These are phyloP conservation scores for Stephania cephalantha DNA, from an alignment of 164 flowering plant species.

Conservation along the genomic window DNA sequence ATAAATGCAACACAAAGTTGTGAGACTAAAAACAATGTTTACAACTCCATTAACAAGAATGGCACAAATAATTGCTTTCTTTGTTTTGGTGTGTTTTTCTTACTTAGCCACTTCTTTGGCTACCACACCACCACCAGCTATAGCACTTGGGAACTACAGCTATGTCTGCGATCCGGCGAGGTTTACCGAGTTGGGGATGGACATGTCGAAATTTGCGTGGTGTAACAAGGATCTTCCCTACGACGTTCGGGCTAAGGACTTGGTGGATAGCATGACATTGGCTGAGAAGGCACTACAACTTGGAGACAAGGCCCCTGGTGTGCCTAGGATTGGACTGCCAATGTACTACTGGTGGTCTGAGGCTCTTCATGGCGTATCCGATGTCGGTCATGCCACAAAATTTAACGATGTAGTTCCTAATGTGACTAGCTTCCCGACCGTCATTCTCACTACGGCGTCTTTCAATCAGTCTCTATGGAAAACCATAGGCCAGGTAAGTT, in stretches of 20 bases:
- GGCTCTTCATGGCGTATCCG: constrained; percentile 34
- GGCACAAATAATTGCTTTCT: no score
- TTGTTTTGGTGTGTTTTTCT: background rate
- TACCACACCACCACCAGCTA: background rate
- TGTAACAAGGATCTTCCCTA: background rate
- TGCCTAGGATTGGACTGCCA: background rate
- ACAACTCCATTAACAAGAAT: no score
- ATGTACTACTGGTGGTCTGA: constrained; percentile 18
- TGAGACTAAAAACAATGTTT: no score
- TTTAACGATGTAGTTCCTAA: constrained; percentile 17
- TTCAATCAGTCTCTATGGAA: constrained; percentile 30
- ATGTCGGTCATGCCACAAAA: constrained; percentile 13
- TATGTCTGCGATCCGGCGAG: background rate
- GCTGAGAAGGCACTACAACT: background rate
- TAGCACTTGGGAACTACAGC: background rate
- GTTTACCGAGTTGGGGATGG: background rate
- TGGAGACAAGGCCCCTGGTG: background rate
- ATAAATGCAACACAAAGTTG: no score
- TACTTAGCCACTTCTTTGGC: background rate
- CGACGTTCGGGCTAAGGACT: background rate
- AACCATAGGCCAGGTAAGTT: constrained; percentile 21
- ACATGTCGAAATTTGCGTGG: background rate
- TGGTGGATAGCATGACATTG: constrained; percentile 1
- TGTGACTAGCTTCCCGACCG: constrained; percentile 33
- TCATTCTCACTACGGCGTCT: constrained; percentile 25